A percentile compares a stretch with the other conserved stretches of the same genome.
Evolutionary conservation across 192 early-diverging fungal genomes (phyloP).

Genomic region (Backusella mclennaniae): DNA sequence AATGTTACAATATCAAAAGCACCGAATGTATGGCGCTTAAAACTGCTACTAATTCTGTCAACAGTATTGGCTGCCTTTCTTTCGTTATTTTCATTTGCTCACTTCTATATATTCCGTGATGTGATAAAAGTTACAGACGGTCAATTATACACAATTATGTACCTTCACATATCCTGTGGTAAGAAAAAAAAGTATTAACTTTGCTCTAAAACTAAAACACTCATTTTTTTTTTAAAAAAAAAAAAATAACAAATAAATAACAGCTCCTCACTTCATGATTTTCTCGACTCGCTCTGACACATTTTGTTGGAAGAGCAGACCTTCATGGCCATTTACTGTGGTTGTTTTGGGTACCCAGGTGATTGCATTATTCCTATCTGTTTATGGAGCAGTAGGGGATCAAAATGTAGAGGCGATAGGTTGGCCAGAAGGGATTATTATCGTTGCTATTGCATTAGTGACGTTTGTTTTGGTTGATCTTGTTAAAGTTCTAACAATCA

Average conservation of each 20-base stretch:
- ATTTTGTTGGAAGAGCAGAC: constrained; percentile 64
- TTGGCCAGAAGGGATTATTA: constrained; percentile 43
- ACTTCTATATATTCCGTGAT: constrained; percentile 60
- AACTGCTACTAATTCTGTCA: constrained; percentile 64
- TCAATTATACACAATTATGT: constrained; percentile 66
- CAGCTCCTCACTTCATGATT: constrained; percentile 74
- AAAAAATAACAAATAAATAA: neutral
- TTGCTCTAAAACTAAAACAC: neutral
- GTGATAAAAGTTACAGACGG: constrained; percentile 17
- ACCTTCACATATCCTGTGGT: constrained; percentile 68
- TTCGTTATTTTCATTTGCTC: constrained; percentile 60
- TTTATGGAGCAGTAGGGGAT: constrained; percentile 45
- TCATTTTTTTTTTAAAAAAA: neutral
- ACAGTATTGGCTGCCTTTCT: constrained; percentile 59
- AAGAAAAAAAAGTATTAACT: neutral
- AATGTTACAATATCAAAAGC: constrained; percentile 60
- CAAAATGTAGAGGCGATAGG: constrained; percentile 40
- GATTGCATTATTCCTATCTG: constrained; percentile 57
- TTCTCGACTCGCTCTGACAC: constrained; percentile 64
- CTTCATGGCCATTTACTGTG: constrained; percentile 52
- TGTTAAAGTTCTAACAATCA: constrained; percentile 53
- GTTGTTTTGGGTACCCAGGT: constrained; percentile 71
- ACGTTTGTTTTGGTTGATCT: constrained; percentile 61
- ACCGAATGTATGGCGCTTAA: constrained; percentile 77
- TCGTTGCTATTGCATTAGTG: constrained; percentile 55